phyloP scores from a whole-genome alignment of 495 filamentous ascomycete genomes.

The Penicillium canariense region DNA sequence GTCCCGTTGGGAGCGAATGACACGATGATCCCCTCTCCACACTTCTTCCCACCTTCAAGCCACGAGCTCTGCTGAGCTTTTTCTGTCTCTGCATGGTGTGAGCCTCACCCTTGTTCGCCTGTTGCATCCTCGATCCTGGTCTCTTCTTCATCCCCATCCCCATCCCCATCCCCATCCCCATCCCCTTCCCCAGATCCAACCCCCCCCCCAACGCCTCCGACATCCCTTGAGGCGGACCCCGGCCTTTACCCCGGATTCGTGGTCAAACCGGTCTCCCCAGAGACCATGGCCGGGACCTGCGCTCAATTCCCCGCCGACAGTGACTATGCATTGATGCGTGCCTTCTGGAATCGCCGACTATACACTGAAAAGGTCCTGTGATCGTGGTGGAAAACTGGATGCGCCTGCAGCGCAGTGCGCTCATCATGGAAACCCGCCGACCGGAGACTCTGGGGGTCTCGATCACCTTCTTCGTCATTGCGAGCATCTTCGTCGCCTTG shows the following conservation, averaged over 20 bases:
- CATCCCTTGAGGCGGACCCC: too few relatives aligned
- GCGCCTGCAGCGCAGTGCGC: conserved; percentile 4
- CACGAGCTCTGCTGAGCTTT: not conserved
- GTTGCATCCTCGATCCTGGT: too few relatives aligned
- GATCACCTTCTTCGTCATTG: conserved; percentile 61
- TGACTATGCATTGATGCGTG: conserved; percentile 2
- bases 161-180: too few relatives aligned
- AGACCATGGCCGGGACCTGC: conserved; percentile 4
- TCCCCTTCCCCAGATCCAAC: too few relatives aligned
- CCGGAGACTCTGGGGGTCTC: conserved; percentile 73
- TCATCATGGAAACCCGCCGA: conserved; percentile 54
- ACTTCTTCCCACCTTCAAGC: not conserved
- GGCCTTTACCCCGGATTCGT: conserved; percentile 19
- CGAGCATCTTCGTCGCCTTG: conserved; percentile 68
- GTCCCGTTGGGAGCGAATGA: not conserved
- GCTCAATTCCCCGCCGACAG: not conserved
- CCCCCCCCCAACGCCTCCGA: too few relatives aligned
- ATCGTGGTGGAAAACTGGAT: not conserved
- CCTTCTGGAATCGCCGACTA: not conserved
- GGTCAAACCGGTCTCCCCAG: not conserved
- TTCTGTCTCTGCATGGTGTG: not conserved
- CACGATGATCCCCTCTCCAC: not conserved
- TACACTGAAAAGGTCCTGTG: not conserved
- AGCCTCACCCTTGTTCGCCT: too few relatives aligned
- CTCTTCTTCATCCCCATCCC: not conserved